Conservation (phyloP, 805 yeast species). For the Candida succiphila region DNA sequence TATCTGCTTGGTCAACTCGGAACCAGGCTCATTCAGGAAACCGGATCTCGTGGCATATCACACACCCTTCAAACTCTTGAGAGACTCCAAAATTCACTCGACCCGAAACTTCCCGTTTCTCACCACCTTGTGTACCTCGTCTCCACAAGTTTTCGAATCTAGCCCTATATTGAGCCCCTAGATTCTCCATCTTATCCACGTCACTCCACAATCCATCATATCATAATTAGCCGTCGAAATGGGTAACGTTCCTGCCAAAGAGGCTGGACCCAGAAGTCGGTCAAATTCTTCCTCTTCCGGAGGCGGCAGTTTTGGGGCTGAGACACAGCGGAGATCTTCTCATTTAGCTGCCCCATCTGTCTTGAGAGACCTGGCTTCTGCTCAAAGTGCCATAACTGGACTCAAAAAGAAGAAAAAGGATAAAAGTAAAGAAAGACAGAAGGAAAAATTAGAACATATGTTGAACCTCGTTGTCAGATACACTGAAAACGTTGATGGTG, state of each 20-base stretch:
- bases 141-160: not conserved
- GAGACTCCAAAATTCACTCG: not conserved
- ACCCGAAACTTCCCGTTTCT: not conserved
- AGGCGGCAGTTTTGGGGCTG: not conserved
- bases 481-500: slow-evolving; percentile 84
- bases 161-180: not conserved
- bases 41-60: too few species aligned
- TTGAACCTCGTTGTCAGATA: slow-evolving; percentile 46
- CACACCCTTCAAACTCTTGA: not conserved
- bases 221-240: slow-evolving; percentile 11
- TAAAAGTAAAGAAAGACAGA: slow-evolving; percentile 45
- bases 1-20: too few species aligned
- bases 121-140: not conserved
- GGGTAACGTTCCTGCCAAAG: slow-evolving; percentile 41
- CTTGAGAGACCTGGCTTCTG: not conserved
- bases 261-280: slow-evolving; percentile 16
- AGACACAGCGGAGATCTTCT: not conserved
- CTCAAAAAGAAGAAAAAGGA: slow-evolving; percentile 23
- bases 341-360: not conserved
- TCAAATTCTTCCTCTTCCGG: slow-evolving; percentile 1
- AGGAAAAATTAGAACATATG: slow-evolving; percentile 42
- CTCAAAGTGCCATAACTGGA: slow-evolving; percentile 10
- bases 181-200: not conserved
- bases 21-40: too few species aligned
- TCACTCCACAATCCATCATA: not conserved